Base-by-base conservation (phyloP, 2,329 filamentous ascomycete species). In the Aspergillus aculeatinus region DNA sequence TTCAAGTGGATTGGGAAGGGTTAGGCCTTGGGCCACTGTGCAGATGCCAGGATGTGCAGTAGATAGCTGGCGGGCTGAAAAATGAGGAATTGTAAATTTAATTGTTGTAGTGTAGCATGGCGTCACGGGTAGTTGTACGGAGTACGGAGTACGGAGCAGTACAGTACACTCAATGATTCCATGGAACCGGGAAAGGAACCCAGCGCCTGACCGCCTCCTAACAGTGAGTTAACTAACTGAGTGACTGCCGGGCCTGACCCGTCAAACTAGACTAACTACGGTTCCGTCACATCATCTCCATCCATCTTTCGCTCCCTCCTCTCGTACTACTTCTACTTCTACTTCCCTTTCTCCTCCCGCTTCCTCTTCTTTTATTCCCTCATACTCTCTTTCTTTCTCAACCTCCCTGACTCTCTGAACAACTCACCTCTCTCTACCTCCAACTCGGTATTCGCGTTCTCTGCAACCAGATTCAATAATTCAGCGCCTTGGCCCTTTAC, bases 171-270 rank as follows among this genome's bases (percentile, higher is more conserved):
- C n/a, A 23, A 4, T 23, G 23, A 23, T 23, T 23, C 23, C 50
- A 49, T 39, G 27, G 49, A 42, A 48, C 33, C 42, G 52, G 31
- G 52, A 54, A 11, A 27, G 27, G 16, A 42, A 44, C 19, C 39
- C 21, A 12, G 21, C 54, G 39, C 44, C 54, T 56, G 54, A 56
- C 47, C 54, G n/a, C 16, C 54, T n/a, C 44, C 27, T 29, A 9
- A 16, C 23, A 25, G 25, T 25, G n/a, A 27, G 27, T 27, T n/a
- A 9, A 27, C 6, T 7, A 6, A 29, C 27, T 35, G 25, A 49
- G 58, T 56, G 42, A 53, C 39, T 27, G 35, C 48, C 55, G 48
- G 51, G 59, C 60, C 55, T 61, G 59, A 55, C 23, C 55, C 51
- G 51, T 49, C 47, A 39, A 51, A 56, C n/a, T n/a, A n/a, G n/a